phyloP scores from a whole-genome alignment of 2,329 filamentous ascomycete species.

The Exserohilum turcica region DNA sequence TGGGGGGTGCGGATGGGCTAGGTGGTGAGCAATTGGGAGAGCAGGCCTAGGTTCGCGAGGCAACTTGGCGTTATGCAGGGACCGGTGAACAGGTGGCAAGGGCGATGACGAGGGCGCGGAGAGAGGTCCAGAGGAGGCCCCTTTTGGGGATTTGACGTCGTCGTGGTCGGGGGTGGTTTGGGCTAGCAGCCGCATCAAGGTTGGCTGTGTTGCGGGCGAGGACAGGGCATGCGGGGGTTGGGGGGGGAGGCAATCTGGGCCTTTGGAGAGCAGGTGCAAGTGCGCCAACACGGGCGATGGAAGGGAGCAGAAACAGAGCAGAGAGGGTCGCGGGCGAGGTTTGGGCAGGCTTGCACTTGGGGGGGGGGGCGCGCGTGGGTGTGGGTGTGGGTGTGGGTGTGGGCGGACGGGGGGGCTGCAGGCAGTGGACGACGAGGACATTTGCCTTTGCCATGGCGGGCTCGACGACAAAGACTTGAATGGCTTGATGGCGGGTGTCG shows the following conservation, averaged over 20 bases:
- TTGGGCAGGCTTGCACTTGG: too few relatives aligned
- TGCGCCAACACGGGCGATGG: slow-evolving; percentile 3
- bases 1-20: slow-evolving; percentile 13
- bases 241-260: slow-evolving; percentile 10
- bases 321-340: slow-evolving; percentile 2
- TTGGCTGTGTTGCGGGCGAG: slow-evolving; percentile 11
- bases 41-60: slow-evolving; percentile 2
- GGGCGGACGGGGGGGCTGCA: too few relatives aligned
- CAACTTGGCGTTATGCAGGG: slow-evolving; percentile 32
- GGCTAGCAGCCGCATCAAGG: slow-evolving; percentile 13
- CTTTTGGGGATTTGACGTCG: slow-evolving; percentile 7
- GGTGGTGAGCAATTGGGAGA: slow-evolving; percentile 3
- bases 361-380: too few relatives aligned
- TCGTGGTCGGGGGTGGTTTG: slow-evolving; percentile 4
- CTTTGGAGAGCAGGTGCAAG: slow-evolving; percentile 9
- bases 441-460: slow-evolving; percentile 4
- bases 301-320: slow-evolving; percentile 6
- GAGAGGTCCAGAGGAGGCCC: slow-evolving; percentile 15
- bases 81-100: slow-evolving; percentile 21
- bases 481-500: slow-evolving; percentile 22
- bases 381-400: too few relatives aligned
- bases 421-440: too few relatives aligned
- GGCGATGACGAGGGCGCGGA: slow-evolving; percentile 14
- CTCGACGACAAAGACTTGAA: slow-evolving; percentile 7
- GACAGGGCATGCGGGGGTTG: slow-evolving; percentile 9